Base-by-base conservation (phyloP, 768 basidiomycete genomes). In the Termitomyces bulborhizus region DNA sequence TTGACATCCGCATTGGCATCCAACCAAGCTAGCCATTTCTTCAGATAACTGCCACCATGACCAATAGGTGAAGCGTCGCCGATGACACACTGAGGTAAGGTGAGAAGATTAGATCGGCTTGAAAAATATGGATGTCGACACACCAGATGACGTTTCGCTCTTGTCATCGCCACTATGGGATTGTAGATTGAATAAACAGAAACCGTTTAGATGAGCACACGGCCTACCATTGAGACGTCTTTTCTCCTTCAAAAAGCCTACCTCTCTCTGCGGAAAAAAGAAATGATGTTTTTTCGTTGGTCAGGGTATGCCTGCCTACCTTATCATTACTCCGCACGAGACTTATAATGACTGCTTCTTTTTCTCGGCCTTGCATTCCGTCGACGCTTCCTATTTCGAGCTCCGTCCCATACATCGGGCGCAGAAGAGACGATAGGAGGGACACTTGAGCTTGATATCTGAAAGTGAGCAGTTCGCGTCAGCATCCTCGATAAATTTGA, bases 301-400 rank as follows among this genome's bases (percentile, higher is more conserved):
- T 18, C 27, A 6, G 40, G 6, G n/a, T 21, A 12, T 34, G 5
- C 51, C 37, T 34, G 3, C 51, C 49, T 56, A 86, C 90, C 70
- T 81, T 84, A 51, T 89, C 85, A 63, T 98, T 99, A 61, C 93
- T 95, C 26, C 97, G 78, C 1, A 98, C 97, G 3, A 99, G 80
- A 60, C 84, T 91, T 51, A 99, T 90, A 24, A 98, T 82, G 39
- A 98, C 83, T 0, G 93, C 93, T 52, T 98, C 93, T 61, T 93
- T 93, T 68, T 99, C 96, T 47, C 97, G 82, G 0, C 96, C 96
- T 73, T 99, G 97, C 86, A 98, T 90, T 0, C 94, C 93, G 65
- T 98, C 97, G 1, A 98, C 94, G 0, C 89, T 92, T 1, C 95
- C 97, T 43, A 97, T 92, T 61, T 98, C 94, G 0, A 98, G 78